Base-by-base conservation (phyloP, 768 basidiomycete species). In the Xanthoconium stramineum region DNA sequence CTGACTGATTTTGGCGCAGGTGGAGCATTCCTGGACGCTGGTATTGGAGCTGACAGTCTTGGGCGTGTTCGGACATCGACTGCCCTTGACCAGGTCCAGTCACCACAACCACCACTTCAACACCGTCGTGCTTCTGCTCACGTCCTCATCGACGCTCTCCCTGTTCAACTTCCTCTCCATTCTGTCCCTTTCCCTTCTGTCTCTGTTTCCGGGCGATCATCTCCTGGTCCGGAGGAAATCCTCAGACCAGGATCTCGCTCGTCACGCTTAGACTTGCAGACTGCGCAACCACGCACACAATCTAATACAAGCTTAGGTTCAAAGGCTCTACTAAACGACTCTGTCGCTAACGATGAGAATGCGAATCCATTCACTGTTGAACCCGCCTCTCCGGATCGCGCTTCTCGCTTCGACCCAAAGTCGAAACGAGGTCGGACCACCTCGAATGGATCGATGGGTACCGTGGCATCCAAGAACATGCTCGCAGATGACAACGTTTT, bases 121-220 rank as follows among this genome's bases (percentile, higher is more conserved):
- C 81, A 78, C 51, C 84, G 77, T 58, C 79, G 78, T 47, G 74
- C 78, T 36, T 79, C 80, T 3, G 78, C 78, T 11, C 80, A 87
- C 63, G 72, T 72, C 57, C 66, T 77, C 50, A 77, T 80, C 32
- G 76, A 76, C 61, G 74, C 70, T 47, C 62, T 77, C n/a, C 74
- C 75, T 28, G 61, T 66, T n/a, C 66, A 73, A 20, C 71, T 69
- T 47, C 76, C 72, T 28, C 70, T 78, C 36, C 75, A 81, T 55
- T 76, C 80, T 33, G 76, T 91, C 40, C 87, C 89, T 5, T 89
- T 91, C 65, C 86, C 87, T 29, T 78, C 78, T 38, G 69, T 76
- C 45, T 81, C 84, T 37, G 71, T 76, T 52, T 68, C 67, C 30
- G 68, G 69, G 28, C 80, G 80, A 52, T 79, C 74, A 9, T 84